A percentile compares a stretch with the other conserved stretches of the same genome.
phyloP scores from a whole-genome alignment of 2,329 filamentous ascomycete genomes.

The Alternaria gansuensis region DNA sequence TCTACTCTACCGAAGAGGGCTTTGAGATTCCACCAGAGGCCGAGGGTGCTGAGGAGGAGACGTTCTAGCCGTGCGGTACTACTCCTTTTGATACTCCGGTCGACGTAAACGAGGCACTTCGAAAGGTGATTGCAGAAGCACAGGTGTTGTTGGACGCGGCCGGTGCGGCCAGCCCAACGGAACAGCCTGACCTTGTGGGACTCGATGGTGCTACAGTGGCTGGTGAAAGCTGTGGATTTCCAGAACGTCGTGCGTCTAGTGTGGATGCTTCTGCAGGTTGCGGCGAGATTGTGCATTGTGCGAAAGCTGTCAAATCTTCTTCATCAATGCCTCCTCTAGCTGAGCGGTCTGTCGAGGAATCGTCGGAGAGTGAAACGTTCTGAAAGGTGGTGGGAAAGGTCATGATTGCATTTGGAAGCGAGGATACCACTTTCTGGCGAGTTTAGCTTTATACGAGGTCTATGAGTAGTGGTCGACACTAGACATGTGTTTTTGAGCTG shows the following conservation, averaged over 20 bases:
- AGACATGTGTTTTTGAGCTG: slow-evolving; percentile 1
- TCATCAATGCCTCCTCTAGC: background rate
- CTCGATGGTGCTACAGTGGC: background rate
- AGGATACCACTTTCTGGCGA: slow-evolving; percentile 45
- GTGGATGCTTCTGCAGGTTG: background rate
- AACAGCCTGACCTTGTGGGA: background rate
- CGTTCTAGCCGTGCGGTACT: slow-evolving; percentile 35
- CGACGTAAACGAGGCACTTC: background rate
- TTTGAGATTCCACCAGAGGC: slow-evolving; percentile 89
- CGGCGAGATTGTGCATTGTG: background rate
- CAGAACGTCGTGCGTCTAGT: no score
- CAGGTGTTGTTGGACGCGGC: slow-evolving; percentile 15
- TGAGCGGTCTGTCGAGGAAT: slow-evolving; percentile 63
- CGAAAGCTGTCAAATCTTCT: background rate
- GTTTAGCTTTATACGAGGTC: slow-evolving; percentile 22
- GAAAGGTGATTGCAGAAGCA: slow-evolving; percentile 15
- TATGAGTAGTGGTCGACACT: slow-evolving; percentile 24
- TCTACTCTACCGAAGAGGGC: slow-evolving; percentile 88
- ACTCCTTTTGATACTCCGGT: slow-evolving; percentile 8
- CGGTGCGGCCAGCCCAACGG: background rate
- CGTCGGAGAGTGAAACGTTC: background rate
- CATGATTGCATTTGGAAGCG: slow-evolving; percentile 47
- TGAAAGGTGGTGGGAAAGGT: slow-evolving; percentile 39
- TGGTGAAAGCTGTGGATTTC: background rate
- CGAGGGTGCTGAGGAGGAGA: slow-evolving; percentile 79